phyloP scores from a whole-genome alignment of 176 grass and related monocot species.

The Carex cristatella region DNA sequence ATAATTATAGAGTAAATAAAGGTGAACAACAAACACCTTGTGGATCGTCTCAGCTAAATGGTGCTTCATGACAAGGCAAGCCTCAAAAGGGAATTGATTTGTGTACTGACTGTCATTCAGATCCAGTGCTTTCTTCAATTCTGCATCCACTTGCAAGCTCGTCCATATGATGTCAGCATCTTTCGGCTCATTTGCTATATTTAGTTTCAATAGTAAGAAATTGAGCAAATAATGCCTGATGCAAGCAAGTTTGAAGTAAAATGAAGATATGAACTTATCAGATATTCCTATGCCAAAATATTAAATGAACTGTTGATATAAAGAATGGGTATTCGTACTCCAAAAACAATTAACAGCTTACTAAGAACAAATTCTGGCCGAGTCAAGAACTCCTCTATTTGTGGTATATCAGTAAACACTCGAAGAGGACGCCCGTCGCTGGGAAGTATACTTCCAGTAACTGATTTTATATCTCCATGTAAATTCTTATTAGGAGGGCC shows the following conservation, averaged over 20 bases:
- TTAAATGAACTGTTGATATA: constrained; percentile 6
- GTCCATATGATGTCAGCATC: constrained; percentile 90
- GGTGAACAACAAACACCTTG: constrained; percentile 37
- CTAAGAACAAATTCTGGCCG: constrained; percentile 87
- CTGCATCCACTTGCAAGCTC: constrained; percentile 81
- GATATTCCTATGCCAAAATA: neutral
- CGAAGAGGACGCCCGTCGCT: constrained; percentile 45
- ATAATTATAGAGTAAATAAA: neutral
- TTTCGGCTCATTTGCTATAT: constrained; percentile 65
- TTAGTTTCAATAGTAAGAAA: neutral
- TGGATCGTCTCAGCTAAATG: constrained; percentile 82
- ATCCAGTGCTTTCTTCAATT: constrained; percentile 62
- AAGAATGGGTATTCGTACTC: neutral
- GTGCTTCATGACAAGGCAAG: constrained; percentile 97
- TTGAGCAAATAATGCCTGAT: neutral
- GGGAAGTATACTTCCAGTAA: constrained; percentile 45
- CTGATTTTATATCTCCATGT: neutral
- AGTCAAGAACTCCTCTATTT: constrained; percentile 83
- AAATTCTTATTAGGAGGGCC: constrained; percentile 21
- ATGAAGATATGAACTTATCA: neutral
- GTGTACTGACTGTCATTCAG: constrained; percentile 70
- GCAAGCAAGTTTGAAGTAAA: neutral
- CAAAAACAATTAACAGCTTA: constrained; percentile 30
- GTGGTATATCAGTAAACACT: constrained; percentile 86
- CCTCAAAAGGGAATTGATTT: constrained; percentile 97